A percentile compares a stretch with the other conserved stretches of the same genome.
These are phyloP conservation scores for Colletotrichum limetticola DNA, from an alignment of 2,329 filamentous ascomycete genomes.

Conservation along the genomic window DNA sequence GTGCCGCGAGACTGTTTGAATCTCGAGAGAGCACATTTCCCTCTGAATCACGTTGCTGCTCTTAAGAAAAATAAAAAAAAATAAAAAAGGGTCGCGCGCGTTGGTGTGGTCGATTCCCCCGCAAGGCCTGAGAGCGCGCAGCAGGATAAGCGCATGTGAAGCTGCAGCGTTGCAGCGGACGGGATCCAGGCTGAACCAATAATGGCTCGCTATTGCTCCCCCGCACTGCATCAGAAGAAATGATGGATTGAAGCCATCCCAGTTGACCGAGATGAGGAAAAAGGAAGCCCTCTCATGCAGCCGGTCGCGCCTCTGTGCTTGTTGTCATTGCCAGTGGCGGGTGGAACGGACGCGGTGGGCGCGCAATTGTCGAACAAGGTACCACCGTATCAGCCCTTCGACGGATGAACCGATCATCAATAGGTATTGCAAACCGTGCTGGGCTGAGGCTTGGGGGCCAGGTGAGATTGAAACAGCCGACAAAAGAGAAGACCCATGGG, in stretches of 20 bases:
- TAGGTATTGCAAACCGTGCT: neutral
- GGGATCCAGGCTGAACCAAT: constrained; percentile 20
- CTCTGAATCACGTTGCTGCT: constrained; percentile 4
- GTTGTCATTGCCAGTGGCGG: neutral
- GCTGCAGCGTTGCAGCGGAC: constrained; percentile 13
- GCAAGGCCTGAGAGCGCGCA: constrained; percentile 19
- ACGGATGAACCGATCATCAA: neutral
- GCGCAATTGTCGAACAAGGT: neutral
- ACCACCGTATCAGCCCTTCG: neutral
- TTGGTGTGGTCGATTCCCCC: constrained; percentile 20
- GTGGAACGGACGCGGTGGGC: constrained; percentile 4
- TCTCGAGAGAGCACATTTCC: neutral
- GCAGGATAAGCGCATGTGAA: constrained; percentile 5
- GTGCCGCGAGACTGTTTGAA: constrained; percentile 13
- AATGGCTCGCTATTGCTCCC: neutral
- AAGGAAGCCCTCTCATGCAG: constrained; percentile 3
- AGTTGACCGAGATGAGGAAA: constrained; percentile 3
- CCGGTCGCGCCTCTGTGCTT: constrained; percentile 3
- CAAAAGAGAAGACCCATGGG: constrained; percentile 20
- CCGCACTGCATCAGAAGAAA: constrained; percentile 20
- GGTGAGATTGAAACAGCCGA: constrained; percentile 19
- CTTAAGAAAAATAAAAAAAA: neutral
- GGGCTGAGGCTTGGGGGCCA: neutral
- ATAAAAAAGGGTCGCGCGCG: neutral
- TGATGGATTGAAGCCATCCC: neutral